Percentiles rank a stretch among this genome's conserved stretches.
phyloP scores from a whole-genome alignment of 75 land plant genomes.

The Larix kaempferi region DNA sequence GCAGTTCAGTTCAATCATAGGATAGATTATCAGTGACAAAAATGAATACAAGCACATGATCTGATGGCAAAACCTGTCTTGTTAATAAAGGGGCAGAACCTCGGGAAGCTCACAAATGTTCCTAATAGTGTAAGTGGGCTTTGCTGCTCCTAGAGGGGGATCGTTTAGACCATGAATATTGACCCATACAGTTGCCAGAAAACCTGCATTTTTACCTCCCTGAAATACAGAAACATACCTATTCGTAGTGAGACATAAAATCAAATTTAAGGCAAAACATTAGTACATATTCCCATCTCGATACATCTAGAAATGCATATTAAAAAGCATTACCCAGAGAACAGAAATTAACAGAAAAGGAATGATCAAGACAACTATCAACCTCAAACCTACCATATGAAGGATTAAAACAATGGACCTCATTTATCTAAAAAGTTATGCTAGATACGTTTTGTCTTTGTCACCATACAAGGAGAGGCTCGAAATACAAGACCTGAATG shows the following conservation, averaged over 20 bases:
- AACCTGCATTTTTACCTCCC: constrained; percentile 37
- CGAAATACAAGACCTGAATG: constrained; percentile 22
- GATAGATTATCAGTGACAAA: background rate
- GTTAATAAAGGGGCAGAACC: constrained; percentile 9
- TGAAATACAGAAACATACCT: constrained; percentile 4
- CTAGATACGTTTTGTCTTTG: background rate
- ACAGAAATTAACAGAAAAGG: background rate
- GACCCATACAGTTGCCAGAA: constrained; percentile 41
- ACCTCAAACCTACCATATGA: background rate
- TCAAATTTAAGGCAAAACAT: background rate
- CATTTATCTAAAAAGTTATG: background rate
- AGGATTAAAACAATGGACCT: background rate
- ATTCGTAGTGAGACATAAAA: background rate
- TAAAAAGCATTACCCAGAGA: background rate
- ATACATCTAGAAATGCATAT: background rate
- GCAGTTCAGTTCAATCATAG: background rate
- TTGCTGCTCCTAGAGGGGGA: constrained; percentile 12
- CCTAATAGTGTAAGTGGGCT: constrained; percentile 18
- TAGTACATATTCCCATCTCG: background rate
- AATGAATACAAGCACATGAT: background rate
- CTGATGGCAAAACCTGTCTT: background rate
- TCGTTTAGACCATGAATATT: constrained; percentile 27
- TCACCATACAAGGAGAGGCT: background rate
- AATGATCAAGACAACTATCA: background rate
- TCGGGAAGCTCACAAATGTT: constrained; percentile 23